Conservation (phyloP, 176 grass and related monocot species). For the Aechmea fasciata region DNA sequence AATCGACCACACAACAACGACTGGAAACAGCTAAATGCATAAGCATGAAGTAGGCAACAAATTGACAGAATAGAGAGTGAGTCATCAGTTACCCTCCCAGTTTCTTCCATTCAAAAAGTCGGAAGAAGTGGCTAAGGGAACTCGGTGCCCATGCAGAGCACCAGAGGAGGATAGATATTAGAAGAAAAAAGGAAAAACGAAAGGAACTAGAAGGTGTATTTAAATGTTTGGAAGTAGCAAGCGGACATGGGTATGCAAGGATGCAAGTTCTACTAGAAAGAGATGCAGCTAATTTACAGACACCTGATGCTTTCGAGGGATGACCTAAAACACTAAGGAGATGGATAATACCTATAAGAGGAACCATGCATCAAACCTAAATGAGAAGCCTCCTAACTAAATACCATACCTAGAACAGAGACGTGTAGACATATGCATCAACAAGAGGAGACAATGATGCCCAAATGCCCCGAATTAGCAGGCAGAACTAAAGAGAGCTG, state of each 20-base stretch:
- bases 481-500: neutral
- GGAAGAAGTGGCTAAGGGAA: conserved; percentile 48
- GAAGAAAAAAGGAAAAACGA: conserved; percentile 14
- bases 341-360: neutral
- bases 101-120: conserved; percentile 70
- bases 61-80: conserved; percentile 2
- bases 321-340: neutral
- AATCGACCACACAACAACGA: neutral
- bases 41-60: neutral
- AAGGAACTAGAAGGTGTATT: neutral
- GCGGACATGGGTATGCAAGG: conserved; percentile 17
- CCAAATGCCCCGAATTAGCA: neutral
- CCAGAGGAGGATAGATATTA: conserved; percentile 24
- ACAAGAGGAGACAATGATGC: too few species aligned
- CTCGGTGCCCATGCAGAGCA: conserved; percentile 26
- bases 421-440: neutral
- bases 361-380: neutral
- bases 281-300: conserved; percentile 33
- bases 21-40: neutral
- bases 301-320: conserved; percentile 4
- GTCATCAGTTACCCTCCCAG: conserved; percentile 13
- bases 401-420: neutral
- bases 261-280: neutral
- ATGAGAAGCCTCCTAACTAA: neutral
- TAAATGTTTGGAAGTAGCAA: neutral